Conservation (phyloP, 2,329 filamentous ascomycete genomes). For the Trichoderma atrobrunneum region DNA sequence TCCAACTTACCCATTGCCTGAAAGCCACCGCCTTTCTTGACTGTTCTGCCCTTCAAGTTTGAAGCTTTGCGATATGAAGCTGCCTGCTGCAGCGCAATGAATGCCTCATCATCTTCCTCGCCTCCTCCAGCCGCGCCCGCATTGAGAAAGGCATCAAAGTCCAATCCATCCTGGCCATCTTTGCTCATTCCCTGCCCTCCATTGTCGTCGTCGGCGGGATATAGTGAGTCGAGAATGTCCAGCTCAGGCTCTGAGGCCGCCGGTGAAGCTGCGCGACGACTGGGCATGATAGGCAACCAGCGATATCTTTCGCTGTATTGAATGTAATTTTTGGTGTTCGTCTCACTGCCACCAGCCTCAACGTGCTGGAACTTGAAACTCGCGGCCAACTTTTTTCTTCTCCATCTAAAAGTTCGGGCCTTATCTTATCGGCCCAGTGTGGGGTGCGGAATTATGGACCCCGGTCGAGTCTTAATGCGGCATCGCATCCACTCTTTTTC, state of each 20-base stretch:
- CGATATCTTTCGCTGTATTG: neutral
- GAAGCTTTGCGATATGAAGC: conserved; percentile 82
- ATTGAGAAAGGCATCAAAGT: conserved; percentile 61
- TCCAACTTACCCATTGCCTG: conserved; percentile 77
- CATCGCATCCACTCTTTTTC: conserved; percentile 18
- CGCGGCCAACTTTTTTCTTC: conserved; percentile 35
- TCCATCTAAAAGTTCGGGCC: conserved; percentile 2
- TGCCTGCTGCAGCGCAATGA: conserved; percentile 84
- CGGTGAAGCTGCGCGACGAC: conserved; percentile 69
- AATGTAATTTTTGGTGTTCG: neutral
- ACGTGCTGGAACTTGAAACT: neutral
- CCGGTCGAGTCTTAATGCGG: neutral
- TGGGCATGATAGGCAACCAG: conserved; percentile 54
- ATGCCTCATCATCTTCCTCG: conserved; percentile 75
- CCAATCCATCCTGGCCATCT: conserved; percentile 45
- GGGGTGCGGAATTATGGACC: conserved; percentile 26
- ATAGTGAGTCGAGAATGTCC: conserved; percentile 79
- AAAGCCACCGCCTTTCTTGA: conserved; percentile 95
- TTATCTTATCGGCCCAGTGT: conserved; percentile 41
- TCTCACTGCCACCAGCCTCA: neutral
- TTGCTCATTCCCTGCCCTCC: conserved; percentile 36
- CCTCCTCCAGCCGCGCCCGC: conserved; percentile 41
- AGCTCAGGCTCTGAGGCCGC: conserved; percentile 84
- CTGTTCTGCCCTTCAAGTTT: conserved; percentile 77
- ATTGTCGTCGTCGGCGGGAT: conserved; percentile 58